phyloP scores from a whole-genome alignment of 116 monocot species.

The Cymodocea nodosa region DNA sequence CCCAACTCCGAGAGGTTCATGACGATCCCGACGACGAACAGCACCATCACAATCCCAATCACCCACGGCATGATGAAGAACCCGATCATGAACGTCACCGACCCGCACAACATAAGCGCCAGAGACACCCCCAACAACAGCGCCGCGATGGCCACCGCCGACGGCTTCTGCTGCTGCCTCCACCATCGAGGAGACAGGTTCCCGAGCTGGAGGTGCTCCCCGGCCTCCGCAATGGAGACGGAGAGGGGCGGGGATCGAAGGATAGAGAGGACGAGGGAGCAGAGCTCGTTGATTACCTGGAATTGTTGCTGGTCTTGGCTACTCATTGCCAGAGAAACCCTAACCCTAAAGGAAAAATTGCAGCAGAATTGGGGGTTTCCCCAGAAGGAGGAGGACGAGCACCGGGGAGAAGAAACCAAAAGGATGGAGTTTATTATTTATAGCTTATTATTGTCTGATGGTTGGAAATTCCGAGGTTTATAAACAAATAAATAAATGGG shows the following conservation, averaged over 20 bases:
- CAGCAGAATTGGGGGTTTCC: background rate
- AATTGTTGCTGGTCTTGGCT: constrained; percentile 20
- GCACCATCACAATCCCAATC: constrained; percentile 31
- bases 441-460: background rate
- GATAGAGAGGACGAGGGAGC: constrained; percentile 29
- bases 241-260: constrained; percentile 8
- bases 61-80: constrained; percentile 79
- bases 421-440: background rate
- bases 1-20: constrained; percentile 36
- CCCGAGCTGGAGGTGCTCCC: too few relatives aligned
- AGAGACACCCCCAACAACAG: constrained; percentile 61
- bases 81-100: constrained; percentile 64
- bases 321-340: constrained; percentile 11
- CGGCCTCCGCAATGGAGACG: too few relatives aligned
- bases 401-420: too few relatives aligned
- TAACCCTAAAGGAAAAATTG: background rate
- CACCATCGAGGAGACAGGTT: background rate
- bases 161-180: constrained; percentile 9
- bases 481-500: too few relatives aligned
- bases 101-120: constrained; percentile 67
- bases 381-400: too few relatives aligned
- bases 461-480: too few relatives aligned
- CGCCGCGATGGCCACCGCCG: constrained; percentile 43
- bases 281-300: constrained; percentile 38
- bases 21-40: constrained; percentile 35